Percentiles rank a stretch among this genome's conserved stretches.
These are phyloP conservation scores for Xylona heveae DNA, from an alignment of 495 filamentous ascomycete genomes.

Conservation along the genomic window DNA sequence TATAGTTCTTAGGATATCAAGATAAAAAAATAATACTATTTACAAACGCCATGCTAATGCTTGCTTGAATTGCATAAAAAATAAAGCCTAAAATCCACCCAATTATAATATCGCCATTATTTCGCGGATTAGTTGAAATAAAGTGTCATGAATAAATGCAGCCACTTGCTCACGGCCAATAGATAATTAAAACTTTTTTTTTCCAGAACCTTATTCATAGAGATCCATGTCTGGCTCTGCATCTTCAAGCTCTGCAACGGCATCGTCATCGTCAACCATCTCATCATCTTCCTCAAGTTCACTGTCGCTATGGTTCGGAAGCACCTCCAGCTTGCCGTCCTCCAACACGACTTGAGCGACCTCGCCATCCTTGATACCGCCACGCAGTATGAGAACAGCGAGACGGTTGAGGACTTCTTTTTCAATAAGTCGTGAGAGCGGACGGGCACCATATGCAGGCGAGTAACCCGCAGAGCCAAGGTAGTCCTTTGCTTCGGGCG, in stretches of 20 bases:
- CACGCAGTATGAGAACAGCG: conserved; percentile 73
- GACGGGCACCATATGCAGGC: conserved; percentile 82
- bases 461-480: conserved; percentile 77
- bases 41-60: no score
- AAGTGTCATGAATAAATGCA: no score
- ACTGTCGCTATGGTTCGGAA: conserved; percentile 60
- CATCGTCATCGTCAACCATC: conserved; percentile 32
- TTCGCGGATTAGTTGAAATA: no score
- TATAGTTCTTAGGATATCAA: no score
- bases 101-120: no score
- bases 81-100: no score
- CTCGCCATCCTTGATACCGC: conserved; percentile 70
- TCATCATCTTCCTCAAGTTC: conserved; percentile 50
- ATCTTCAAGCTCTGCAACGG: conserved; percentile 26
- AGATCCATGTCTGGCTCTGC: conserved; percentile 47
- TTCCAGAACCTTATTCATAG: conserved; percentile 44
- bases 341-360: conserved; percentile 53
- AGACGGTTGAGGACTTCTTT: conserved; percentile 87
- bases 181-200: no score
- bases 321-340: conserved; percentile 52
- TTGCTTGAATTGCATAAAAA: no score
- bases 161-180: no score
- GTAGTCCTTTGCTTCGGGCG: conserved; percentile 71
- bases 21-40: no score
- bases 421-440: conserved; percentile 74